Evolutionary conservation across 129 eudicot species (phyloP).

Genomic region (Helichrysum umbraculigerum): DNA sequence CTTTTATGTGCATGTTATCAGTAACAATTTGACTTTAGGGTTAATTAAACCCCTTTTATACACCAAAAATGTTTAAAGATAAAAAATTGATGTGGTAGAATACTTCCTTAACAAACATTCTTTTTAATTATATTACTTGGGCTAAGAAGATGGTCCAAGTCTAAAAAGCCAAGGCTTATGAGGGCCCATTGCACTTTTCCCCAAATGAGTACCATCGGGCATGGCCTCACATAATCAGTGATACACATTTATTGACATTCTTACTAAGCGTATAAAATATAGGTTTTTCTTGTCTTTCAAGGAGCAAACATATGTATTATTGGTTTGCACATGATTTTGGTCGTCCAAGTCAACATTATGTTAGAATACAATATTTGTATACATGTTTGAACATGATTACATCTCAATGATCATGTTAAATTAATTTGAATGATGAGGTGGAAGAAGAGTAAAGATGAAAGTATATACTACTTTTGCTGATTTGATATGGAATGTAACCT

Average conservation of each 20-base stretch:
- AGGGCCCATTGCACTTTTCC: neutral
- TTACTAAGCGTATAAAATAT: neutral
- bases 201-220: too few species aligned
- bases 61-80: conserved; percentile 19
- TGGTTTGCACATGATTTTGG: neutral
- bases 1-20: conserved; percentile 29
- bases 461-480: neutral
- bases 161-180: conserved; percentile 3
- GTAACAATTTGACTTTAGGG: conserved; percentile 22
- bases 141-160: conserved; percentile 20
- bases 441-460: conserved; percentile 7
- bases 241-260: neutral
- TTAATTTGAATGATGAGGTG: conserved; percentile 5
- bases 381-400: neutral
- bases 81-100: neutral
- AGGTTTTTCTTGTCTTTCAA: conserved; percentile 16
- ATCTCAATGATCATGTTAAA: conserved; percentile 17
- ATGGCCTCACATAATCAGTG: neutral
- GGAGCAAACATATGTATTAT: conserved; percentile 1
- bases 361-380: neutral
- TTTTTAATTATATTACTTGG: conserved; percentile 20
- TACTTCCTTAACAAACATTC: conserved; percentile 6
- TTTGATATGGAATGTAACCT: conserved; percentile 33
- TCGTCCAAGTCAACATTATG: neutral
- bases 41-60: conserved; percentile 25